Evolutionary conservation across 345 rosid species (phyloP).

Genomic region (Hibiscus syriacus): DNA sequence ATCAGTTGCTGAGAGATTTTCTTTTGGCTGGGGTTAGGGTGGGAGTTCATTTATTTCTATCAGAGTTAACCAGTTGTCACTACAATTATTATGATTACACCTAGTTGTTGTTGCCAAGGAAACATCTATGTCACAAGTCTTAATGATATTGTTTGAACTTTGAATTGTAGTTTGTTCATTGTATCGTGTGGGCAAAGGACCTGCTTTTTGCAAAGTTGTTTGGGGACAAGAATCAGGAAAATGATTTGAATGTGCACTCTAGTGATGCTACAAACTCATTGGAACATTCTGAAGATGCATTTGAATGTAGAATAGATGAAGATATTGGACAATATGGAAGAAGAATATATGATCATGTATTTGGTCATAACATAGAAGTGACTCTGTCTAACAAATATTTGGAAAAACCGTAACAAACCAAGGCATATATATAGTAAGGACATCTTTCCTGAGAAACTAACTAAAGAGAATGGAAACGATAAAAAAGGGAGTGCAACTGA

Average conservation of each 20-base stretch:
- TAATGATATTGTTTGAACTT: conserved; percentile 17
- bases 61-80: neutral
- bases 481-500: conserved; percentile 32
- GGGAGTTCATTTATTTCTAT: too few relatives aligned
- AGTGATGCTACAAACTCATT: conserved; percentile 58
- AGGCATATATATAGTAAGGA: conserved; percentile 70
- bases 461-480: conserved; percentile 56
- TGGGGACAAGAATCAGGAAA: too few relatives aligned
- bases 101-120: neutral
- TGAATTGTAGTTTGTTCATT: conserved; percentile 89
- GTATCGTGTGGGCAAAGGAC: too few relatives aligned
- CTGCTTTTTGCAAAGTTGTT: too few relatives aligned
- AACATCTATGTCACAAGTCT: neutral
- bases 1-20: conserved; percentile 4
- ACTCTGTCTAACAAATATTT: conserved; percentile 87
- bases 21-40: too few relatives aligned
- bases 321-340: conserved; percentile 65
- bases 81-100: neutral
- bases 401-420: conserved; percentile 79
- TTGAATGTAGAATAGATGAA: conserved; percentile 62
- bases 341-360: too few relatives aligned
- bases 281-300: conserved; percentile 60
- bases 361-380: conserved; percentile 69
- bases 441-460: conserved; percentile 41
- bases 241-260: too few relatives aligned